Evolutionary conservation across 192 early-diverging fungal species (phyloP), one percentile per base, ranked within the genome.

Genomic region (Podila epicladia): DNA sequence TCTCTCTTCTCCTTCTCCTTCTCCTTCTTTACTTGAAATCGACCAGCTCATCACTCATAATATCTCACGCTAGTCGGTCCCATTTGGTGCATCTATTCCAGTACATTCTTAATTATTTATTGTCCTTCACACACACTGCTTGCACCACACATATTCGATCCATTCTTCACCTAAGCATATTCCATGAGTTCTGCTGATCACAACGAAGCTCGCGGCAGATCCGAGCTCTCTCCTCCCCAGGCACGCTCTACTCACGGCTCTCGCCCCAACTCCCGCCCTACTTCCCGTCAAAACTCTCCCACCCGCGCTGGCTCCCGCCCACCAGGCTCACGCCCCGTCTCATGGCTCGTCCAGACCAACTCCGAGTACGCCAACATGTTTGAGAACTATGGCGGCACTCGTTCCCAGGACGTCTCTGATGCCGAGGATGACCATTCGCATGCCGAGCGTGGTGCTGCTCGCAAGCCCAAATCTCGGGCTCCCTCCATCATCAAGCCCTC

Each of bases 331-430:
- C 63, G 75, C 2, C 75, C 75, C 19, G 75, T 72, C 45, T 78
- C 75, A 37, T 78, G 75, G 75, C 9, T 78, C 33, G 70, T 50
- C 37, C 64, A 33, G 37, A 68, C 76, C 35, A 79, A 72, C 53
- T 79, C 76, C 38, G 76, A 72, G 37, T 72, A 79, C 26, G 70
- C 76, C 41, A 72, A 72, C 37, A 79, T 79, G 70, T 79, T 68
- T 79, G 76, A 79, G 22, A 79, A 79, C 65, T 79, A 79, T 64
- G 70, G 76, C 9, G 70, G 76, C 4, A 62, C 64, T 17, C 53
- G 63, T 9, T n/a, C 35, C 22, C 63, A 70, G 49, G 22, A 50
- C 50, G 50, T 60, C 41, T 58, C 64, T n/a, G 71, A 65, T 5
- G 31, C 26, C 20, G 57, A 51, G 38, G 64, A 66, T 45, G 55